Base-by-base conservation (phyloP, 331 rosid species). In the Pyrus hybrid region DNA sequence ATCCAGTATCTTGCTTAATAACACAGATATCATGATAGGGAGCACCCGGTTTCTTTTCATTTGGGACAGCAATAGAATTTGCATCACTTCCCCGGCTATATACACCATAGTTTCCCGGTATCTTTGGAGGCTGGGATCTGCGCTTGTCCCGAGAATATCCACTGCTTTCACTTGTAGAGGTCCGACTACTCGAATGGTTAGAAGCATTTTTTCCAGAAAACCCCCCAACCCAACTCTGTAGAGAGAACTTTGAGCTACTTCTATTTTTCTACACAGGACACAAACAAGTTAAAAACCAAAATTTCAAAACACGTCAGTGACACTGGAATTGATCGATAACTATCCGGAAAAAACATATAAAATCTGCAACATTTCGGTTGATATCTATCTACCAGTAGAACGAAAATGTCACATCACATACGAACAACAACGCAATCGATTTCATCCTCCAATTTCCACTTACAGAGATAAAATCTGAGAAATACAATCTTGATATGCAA, bases 151-250 rank as follows among this genome's bases (percentile, higher is more conserved):
- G 77, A 56, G 80, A 71, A 77, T 74, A 83, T 29, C 13, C 82
- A 49, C 33, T 69, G 63, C 71, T 81, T 79, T 82, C 89, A 81
- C 25, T 78, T 77, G 77, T 9, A 5, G 84, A 72, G 51, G 79
- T 74, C 77, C 82, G 91, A 73, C 79, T 68, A 69, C 76, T 13
- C 49, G 21, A 56, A 79, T 84, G 80, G 71, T 73, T 80, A 53
- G 93, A 81, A 16, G 84, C 85, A 78, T 78, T 85, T 80, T 90
- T 87, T 32, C 88, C 98, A 0, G 93, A 73, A 62, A 86, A 68
- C 35, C 90, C 96, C 54, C 98, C 97, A 80, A 86, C 93, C 93
- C 95, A 91, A 80, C 93, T 85, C 82, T 91, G 97, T 80, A 90
- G 73, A 41, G 97, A 90, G 80, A 90, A 85, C 73, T 94, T 94